These are phyloP conservation scores for Thraustochytrium striatum DNA, from an alignment of 352 stramenopile species.

Conservation along the genomic window DNA sequence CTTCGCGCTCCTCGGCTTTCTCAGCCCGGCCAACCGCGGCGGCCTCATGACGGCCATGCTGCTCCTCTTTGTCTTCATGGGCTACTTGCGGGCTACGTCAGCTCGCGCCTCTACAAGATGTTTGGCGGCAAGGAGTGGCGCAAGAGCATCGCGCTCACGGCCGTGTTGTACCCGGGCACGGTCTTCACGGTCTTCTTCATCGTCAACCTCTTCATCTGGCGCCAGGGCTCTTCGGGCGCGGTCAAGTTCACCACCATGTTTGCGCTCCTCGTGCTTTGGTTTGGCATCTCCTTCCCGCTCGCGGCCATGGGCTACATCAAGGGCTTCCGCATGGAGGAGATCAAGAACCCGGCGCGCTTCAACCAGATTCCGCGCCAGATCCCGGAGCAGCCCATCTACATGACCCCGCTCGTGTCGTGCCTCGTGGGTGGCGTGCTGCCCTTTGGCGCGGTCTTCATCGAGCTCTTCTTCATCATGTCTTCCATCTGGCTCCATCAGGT, in stretches of 20 bases:
- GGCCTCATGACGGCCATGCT: slow-evolving; percentile 95
- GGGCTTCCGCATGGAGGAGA: slow-evolving; percentile 85
- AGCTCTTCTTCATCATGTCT: slow-evolving; percentile 99
- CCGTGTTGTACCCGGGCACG: slow-evolving; percentile 92
- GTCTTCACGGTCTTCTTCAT: slow-evolving; percentile 94
- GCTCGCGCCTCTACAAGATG: slow-evolving; percentile 96
- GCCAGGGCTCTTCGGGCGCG: slow-evolving; percentile 80
- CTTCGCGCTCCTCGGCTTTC: slow-evolving; percentile 90
- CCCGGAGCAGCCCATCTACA: slow-evolving; percentile 97
- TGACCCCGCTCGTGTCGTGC: slow-evolving; percentile 84
- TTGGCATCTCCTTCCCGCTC: slow-evolving; percentile 94
- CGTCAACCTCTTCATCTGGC: slow-evolving; percentile 93
- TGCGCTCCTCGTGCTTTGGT: slow-evolving; percentile 97
- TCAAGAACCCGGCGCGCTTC: slow-evolving; percentile 77
- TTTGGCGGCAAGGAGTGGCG: slow-evolving; percentile 99
- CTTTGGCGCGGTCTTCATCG: slow-evolving; percentile 98
- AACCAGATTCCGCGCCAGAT: slow-evolving; percentile 97
- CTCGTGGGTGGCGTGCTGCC: slow-evolving; percentile 93
- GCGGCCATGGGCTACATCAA: slow-evolving; percentile 98
- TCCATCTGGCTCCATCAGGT: slow-evolving; percentile 92
- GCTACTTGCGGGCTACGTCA: slow-evolving; percentile 87
- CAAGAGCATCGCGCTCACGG: slow-evolving; percentile 88
- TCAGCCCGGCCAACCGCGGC: slow-evolving; percentile 92
- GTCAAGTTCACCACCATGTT: slow-evolving; percentile 96
- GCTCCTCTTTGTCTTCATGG: slow-evolving; percentile 94